These are phyloP conservation scores for Iberis pinnata DNA, from an alignment of 345 rosid species.

Conservation along the genomic window DNA sequence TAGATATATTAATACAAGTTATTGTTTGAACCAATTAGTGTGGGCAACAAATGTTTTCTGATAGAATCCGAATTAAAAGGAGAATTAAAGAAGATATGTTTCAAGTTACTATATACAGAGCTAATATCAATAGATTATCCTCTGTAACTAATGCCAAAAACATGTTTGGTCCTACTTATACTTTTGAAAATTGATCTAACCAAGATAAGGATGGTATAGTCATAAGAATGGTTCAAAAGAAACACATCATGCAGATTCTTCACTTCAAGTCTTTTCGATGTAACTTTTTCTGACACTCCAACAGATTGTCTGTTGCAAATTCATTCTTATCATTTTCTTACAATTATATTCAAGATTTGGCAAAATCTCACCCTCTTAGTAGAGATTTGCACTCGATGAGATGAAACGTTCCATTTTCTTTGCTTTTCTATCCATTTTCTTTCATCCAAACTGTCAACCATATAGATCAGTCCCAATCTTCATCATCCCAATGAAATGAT, in stretches of 20 bases:
- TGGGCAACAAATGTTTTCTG: too few species aligned
- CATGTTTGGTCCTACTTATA: constrained; percentile 50
- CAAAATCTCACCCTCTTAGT: constrained; percentile 88
- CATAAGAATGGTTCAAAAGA: constrained; percentile 79
- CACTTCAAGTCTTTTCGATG: constrained; percentile 82
- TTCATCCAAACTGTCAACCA: constrained; percentile 60
- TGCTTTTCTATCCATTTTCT: constrained; percentile 77
- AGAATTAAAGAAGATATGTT: too few species aligned
- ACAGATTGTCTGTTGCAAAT: constrained; percentile 46
- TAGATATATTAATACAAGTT: too few species aligned
- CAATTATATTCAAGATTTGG: constrained; percentile 67
- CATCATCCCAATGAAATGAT: constrained; percentile 47
- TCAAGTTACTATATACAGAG: constrained; percentile 29
- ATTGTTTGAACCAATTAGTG: too few species aligned
- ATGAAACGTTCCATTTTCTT: constrained; percentile 85
- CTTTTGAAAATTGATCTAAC: constrained; percentile 77
- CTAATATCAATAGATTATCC: constrained; percentile 39
- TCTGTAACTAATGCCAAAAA: constrained; percentile 53
- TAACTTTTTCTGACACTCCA: constrained; percentile 63
- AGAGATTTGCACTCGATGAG: constrained; percentile 56
- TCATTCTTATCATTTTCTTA: constrained; percentile 60
- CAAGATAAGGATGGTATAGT: constrained; percentile 59
- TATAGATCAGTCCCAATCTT: constrained; percentile 52
- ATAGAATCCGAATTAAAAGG: too few species aligned
- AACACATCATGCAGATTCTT: constrained; percentile 62